Evolutionary conservation across 352 stramenopile species (phyloP).

Genomic region (Phytophthora agathidicida): DNA sequence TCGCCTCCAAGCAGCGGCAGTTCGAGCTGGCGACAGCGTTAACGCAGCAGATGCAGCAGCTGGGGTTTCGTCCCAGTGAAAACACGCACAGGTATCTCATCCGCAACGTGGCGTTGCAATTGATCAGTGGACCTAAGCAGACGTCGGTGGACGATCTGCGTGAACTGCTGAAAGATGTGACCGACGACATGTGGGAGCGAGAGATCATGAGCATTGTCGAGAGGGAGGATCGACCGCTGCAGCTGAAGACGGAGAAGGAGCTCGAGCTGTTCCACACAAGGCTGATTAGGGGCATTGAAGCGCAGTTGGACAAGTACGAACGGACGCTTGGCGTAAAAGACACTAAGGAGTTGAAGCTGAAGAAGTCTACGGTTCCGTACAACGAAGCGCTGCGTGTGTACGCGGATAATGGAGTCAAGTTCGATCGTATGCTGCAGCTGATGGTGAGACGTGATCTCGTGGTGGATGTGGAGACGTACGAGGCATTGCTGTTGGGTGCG

Average conservation of each 20-base stretch:
- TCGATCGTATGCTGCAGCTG: slow-evolving; percentile 58
- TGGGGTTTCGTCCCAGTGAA: slow-evolving; percentile 39
- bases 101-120: slow-evolving; percentile 58
- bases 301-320: slow-evolving; percentile 61
- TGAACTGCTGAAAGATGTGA: slow-evolving; percentile 31
- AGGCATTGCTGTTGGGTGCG: slow-evolving; percentile 61
- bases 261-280: slow-evolving; percentile 49
- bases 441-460: slow-evolving; percentile 62
- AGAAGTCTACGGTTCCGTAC: slow-evolving; percentile 47
- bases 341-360: slow-evolving; percentile 4
- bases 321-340: background rate
- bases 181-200: slow-evolving; percentile 47
- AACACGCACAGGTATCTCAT: slow-evolving; percentile 58
- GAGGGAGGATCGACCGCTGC: slow-evolving; percentile 56
- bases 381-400: slow-evolving; percentile 71
- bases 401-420: slow-evolving; percentile 58
- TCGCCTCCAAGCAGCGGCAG: slow-evolving; percentile 76
- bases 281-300: slow-evolving; percentile 49
- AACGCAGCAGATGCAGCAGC: slow-evolving; percentile 51
- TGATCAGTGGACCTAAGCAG: slow-evolving; percentile 26
- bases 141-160: slow-evolving; percentile 45
- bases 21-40: slow-evolving; percentile 52
- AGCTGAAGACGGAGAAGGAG: slow-evolving; percentile 64
- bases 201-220: slow-evolving; percentile 63
- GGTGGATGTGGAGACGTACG: slow-evolving; percentile 63